These are phyloP conservation scores for Microcyclosporella mali DNA, from an alignment of 2,329 filamentous ascomycete genomes.

Conservation along the genomic window DNA sequence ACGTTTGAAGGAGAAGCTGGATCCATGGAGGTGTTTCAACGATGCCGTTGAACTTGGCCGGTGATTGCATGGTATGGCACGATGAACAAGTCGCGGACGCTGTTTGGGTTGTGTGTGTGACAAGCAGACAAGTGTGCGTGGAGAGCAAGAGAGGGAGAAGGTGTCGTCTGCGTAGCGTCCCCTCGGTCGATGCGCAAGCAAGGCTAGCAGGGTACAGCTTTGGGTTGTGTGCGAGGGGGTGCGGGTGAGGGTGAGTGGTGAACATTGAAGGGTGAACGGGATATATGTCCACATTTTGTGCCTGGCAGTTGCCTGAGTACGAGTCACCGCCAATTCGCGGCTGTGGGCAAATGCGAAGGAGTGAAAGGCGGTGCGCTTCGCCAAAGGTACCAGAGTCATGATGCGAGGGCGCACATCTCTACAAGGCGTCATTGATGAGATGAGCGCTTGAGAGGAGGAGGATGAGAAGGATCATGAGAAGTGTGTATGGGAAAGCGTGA, in stretches of 20 bases:
- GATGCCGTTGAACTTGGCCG: slow-evolving; percentile 8
- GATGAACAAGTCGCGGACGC: background rate
- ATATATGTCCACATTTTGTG: slow-evolving; percentile 9
- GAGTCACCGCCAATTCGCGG: background rate
- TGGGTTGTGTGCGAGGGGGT: background rate
- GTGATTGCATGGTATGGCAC: slow-evolving; percentile 13
- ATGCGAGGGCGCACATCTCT: background rate
- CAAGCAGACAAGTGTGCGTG: background rate
- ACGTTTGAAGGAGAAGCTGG: slow-evolving; percentile 17
- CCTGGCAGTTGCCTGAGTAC: slow-evolving; percentile 14
- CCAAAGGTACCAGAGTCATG: background rate
- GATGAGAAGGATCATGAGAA: no score
- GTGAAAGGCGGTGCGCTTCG: background rate
- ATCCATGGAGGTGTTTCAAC: slow-evolving; percentile 14
- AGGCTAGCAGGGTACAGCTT: background rate
- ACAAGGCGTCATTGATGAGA: background rate
- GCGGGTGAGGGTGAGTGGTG: background rate
- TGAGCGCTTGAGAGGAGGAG: background rate
- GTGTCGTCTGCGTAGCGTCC: background rate
- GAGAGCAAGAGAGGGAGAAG: background rate
- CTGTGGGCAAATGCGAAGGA: slow-evolving; percentile 11
- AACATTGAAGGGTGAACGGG: background rate
- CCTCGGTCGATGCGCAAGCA: background rate
- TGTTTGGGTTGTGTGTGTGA: background rate
- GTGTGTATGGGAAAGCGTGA: background rate